Conservation (phyloP, 768 basidiomycete genomes). For the Tulasnella calospora region DNA sequence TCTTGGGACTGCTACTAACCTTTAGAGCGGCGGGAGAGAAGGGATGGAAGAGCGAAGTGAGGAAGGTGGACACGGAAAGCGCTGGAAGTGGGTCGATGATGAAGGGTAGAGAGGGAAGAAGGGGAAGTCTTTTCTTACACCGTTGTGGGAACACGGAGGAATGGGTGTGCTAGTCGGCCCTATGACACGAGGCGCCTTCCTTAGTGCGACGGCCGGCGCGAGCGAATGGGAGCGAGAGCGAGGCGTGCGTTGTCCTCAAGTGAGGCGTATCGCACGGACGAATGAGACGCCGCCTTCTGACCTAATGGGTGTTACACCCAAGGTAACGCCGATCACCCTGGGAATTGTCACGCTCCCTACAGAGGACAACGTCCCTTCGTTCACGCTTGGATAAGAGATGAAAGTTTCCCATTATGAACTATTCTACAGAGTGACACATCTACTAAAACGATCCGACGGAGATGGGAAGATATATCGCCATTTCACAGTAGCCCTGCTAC, state of each 20-base stretch:
- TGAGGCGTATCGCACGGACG: neutral
- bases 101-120: neutral
- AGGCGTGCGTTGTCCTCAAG: slow-evolving; percentile 4
- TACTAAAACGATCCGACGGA: neutral
- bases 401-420: neutral
- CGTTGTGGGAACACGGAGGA: slow-evolving; percentile 4
- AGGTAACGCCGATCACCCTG: neutral
- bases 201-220: neutral
- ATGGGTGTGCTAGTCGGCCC: slow-evolving; percentile 6
- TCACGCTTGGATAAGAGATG: neutral
- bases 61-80: neutral
- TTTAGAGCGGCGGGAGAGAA: neutral
- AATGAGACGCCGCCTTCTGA: neutral
- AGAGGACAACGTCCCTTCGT: neutral
- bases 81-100: neutral
- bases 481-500: neutral
- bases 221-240: neutral
- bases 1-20: neutral
- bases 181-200: slow-evolving; percentile 1
- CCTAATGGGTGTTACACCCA: neutral
- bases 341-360: neutral
- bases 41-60: neutral
- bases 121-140: slow-evolving; percentile 2
- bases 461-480: neutral
- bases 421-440: neutral